A percentile compares a stretch with the other conserved stretches of the same genome.
phyloP scores from a whole-genome alignment of 2,329 filamentous ascomycete genomes.

The Colletotrichum chlorophyti region DNA sequence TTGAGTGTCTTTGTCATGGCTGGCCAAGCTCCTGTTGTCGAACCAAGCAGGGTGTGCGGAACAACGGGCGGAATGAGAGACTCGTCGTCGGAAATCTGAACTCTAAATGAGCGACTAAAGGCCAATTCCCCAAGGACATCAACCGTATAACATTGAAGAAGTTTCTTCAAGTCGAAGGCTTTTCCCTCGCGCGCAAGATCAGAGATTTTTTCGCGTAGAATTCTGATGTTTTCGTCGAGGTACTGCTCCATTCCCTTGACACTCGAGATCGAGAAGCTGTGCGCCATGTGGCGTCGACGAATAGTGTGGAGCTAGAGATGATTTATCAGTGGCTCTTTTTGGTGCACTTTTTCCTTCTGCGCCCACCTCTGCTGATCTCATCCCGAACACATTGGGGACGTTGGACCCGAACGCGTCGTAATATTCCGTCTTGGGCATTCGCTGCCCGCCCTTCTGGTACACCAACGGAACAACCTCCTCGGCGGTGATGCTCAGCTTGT shows the following conservation, averaged over 20 bases:
- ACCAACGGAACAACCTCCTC: conserved; percentile 16
- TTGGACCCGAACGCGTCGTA: conserved; percentile 16
- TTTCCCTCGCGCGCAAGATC: conserved; percentile 13
- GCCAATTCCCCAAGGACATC: conserved; percentile 38
- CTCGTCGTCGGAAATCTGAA: conserved; percentile 37
- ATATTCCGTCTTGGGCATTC: conserved; percentile 16
- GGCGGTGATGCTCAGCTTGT: conserved; percentile 20
- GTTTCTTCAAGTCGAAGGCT: conserved; percentile 39
- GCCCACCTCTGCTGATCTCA: conserved; percentile 6
- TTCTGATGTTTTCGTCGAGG: conserved; percentile 38
- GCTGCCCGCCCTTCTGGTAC: conserved; percentile 13
- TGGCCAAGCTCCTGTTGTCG: conserved; percentile 37
- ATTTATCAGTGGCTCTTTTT: too few species aligned
- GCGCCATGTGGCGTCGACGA: conserved; percentile 10
- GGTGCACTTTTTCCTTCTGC: too few species aligned
- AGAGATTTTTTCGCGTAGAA: conserved; percentile 34
- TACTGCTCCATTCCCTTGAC: conserved; percentile 44
- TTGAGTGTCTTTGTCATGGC: conserved; percentile 35
- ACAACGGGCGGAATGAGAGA: conserved; percentile 38
- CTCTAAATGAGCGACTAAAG: conserved; percentile 40
- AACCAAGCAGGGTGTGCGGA: conserved; percentile 40
- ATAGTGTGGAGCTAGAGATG: not conserved
- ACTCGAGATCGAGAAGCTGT: conserved; percentile 15
- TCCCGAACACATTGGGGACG: conserved; percentile 4
- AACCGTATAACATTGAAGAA: conserved; percentile 35